phyloP scores from a whole-genome alignment of 2,329 filamentous ascomycete genomes.

The Ophioceras dolichostomum region DNA sequence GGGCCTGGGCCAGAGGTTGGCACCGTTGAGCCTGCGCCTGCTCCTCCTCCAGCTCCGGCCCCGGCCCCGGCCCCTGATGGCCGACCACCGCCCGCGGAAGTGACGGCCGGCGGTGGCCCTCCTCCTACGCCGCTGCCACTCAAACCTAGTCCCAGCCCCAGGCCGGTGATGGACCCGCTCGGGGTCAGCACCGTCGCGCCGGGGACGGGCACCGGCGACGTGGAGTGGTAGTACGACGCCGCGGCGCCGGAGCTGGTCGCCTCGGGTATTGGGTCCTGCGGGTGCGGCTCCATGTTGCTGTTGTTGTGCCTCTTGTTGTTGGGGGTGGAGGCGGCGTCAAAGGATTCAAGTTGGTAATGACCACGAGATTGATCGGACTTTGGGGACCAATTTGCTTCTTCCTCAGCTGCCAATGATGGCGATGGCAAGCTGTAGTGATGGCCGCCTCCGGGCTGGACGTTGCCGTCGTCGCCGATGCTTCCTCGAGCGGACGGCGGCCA shows the following conservation, averaged over 20 bases:
- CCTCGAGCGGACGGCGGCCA: too few relatives aligned
- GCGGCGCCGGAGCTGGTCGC: background rate
- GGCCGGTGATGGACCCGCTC: background rate
- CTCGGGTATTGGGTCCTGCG: background rate
- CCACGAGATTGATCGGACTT: background rate
- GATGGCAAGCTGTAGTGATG: background rate
- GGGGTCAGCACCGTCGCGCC: background rate
- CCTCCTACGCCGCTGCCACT: too few relatives aligned
- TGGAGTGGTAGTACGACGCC: constrained; percentile 1
- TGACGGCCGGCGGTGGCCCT: too few relatives aligned
- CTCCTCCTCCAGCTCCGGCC: too few relatives aligned
- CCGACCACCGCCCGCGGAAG: too few relatives aligned
- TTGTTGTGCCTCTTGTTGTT: background rate
- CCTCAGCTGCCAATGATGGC: background rate
- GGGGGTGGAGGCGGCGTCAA: too few relatives aligned
- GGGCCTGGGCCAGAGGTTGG: background rate
- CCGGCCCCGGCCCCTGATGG: too few relatives aligned
- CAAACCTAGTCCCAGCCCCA: too few relatives aligned
- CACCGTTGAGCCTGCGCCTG: too few relatives aligned
- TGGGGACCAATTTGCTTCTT: background rate
- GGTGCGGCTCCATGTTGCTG: background rate
- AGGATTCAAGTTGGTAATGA: background rate
- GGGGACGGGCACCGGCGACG: background rate
- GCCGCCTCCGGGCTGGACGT: too few relatives aligned
- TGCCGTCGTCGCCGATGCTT: too few relatives aligned